phyloP scores from a whole-genome alignment of 495 filamentous ascomycete genomes.

The Aspergillus nidulans region DNA sequence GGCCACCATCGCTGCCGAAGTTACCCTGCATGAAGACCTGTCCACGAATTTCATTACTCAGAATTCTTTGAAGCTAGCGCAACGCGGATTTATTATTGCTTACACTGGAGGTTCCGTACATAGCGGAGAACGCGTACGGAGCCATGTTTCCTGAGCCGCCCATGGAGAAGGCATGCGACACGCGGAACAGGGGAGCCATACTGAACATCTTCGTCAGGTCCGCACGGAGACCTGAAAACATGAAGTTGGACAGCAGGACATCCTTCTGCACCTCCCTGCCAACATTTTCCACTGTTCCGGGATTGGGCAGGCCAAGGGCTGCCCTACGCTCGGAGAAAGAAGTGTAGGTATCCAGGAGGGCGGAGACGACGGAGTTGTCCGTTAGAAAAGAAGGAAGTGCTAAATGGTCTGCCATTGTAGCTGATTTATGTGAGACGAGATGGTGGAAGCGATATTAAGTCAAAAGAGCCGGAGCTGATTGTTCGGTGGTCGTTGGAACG shows the following conservation, averaged over 20 bases:
- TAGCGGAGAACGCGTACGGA: slow-evolving; percentile 88
- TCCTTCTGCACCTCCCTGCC: slow-evolving; percentile 89
- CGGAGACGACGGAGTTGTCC: slow-evolving; percentile 64
- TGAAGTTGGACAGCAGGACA: slow-evolving; percentile 89
- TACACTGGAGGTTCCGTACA: slow-evolving; percentile 91
- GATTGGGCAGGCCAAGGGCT: slow-evolving; percentile 83
- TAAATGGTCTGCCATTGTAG: slow-evolving; percentile 42
- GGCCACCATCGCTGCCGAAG: slow-evolving; percentile 80
- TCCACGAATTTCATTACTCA: slow-evolving; percentile 5
- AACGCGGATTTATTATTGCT: slow-evolving; percentile 25
- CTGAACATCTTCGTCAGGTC: slow-evolving; percentile 95
- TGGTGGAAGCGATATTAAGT: not conserved
- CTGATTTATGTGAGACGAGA: slow-evolving; percentile 8
- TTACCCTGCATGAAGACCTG: slow-evolving; percentile 95
- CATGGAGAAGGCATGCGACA: slow-evolving; percentile 94
- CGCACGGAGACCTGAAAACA: slow-evolving; percentile 91
- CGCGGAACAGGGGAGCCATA: slow-evolving; percentile 89
- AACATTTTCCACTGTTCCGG: slow-evolving; percentile 88
- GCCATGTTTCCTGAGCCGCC: slow-evolving; percentile 74
- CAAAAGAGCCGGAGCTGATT: slow-evolving; percentile 1
- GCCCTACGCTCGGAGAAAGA: slow-evolving; percentile 82
- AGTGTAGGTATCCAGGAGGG: slow-evolving; percentile 71
- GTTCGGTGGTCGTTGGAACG: slow-evolving; percentile 10
- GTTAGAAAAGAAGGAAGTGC: slow-evolving; percentile 62
- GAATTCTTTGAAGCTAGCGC: not conserved